Conservation (phyloP, 2,329 filamentous ascomycete species). For the Pyricularia sp. region DNA sequence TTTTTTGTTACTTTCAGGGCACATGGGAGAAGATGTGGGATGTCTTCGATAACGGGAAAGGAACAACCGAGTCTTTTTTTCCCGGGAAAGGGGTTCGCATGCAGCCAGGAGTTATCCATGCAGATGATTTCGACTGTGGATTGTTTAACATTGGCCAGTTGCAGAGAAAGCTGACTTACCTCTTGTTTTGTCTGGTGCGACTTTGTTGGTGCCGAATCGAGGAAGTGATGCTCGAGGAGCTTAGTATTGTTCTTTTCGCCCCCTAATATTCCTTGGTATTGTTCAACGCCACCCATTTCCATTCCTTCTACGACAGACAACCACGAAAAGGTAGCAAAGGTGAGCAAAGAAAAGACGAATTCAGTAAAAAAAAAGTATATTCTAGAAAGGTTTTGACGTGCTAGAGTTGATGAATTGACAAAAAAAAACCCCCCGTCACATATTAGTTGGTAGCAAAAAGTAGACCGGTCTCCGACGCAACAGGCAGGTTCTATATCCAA, state of each 20-base stretch:
- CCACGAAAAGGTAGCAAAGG: background rate
- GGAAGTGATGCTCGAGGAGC: background rate
- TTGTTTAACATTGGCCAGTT: background rate
- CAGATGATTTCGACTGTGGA: background rate
- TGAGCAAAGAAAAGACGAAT: background rate
- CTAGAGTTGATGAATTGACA: background rate
- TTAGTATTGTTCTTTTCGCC: background rate
- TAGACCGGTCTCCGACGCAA: background rate
- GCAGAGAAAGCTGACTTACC: background rate
- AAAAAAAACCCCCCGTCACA: no score
- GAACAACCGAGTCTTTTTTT: background rate
- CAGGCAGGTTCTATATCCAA: background rate
- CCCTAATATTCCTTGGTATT: background rate
- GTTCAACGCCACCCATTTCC: background rate
- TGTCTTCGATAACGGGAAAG: background rate
- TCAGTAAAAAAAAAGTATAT: background rate
- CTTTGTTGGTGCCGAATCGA: background rate
- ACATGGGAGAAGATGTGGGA: background rate
- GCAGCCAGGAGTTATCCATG: background rate
- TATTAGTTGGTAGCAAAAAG: background rate
- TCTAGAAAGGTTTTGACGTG: background rate
- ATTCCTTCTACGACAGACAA: background rate
- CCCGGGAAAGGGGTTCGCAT: background rate
- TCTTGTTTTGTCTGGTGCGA: background rate
- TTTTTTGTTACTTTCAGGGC: background rate